Conservation (phyloP, 2,329 filamentous ascomycete genomes). For the Penicillium freii region DNA sequence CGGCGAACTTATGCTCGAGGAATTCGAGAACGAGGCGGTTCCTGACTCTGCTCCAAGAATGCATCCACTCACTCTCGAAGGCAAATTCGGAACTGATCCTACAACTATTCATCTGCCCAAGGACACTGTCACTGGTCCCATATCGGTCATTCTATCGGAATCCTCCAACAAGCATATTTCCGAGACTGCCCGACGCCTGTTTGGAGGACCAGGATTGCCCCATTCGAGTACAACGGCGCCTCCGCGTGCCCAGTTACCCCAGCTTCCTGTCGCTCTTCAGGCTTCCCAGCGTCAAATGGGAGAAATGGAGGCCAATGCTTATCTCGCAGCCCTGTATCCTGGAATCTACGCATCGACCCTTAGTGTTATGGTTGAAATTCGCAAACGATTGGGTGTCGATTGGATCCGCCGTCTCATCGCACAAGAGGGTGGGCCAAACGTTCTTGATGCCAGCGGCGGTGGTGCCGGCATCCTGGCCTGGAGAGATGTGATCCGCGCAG, state of each 20-base stretch:
- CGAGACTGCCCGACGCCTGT: conserved; percentile 67
- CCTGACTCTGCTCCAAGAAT: conserved; percentile 53
- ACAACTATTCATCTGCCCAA: conserved; percentile 73
- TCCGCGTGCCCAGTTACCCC: conserved; percentile 49
- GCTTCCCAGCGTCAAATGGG: conserved; percentile 58
- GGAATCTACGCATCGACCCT: conserved; percentile 59
- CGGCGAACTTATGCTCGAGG: conserved; percentile 45
- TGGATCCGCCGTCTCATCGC: conserved; percentile 58
- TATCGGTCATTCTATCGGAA: conserved; percentile 65
- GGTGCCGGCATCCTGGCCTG: conserved; percentile 63
- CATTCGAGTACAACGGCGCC: conserved; percentile 70
- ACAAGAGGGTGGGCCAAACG: conserved; percentile 56
- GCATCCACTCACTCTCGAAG: conserved; percentile 71
- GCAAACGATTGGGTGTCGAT: conserved; percentile 57
- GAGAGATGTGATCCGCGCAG: conserved; percentile 71
- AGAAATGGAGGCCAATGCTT: conserved; percentile 61
- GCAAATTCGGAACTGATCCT: conserved; percentile 71
- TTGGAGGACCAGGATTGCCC: conserved; percentile 75
- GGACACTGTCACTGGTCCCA: conserved; percentile 66
- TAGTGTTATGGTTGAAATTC: conserved; percentile 58
- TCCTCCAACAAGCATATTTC: conserved; percentile 72
- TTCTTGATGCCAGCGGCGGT: conserved; percentile 62
- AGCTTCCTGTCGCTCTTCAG: conserved; percentile 58
- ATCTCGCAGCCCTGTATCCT: conserved; percentile 59
- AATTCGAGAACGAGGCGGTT: conserved; percentile 42